A percentile compares a stretch with the other conserved stretches of the same genome.
These are phyloP conservation scores for Ogataea siamensis DNA, from an alignment of 805 yeast species.

Conservation along the genomic window DNA sequence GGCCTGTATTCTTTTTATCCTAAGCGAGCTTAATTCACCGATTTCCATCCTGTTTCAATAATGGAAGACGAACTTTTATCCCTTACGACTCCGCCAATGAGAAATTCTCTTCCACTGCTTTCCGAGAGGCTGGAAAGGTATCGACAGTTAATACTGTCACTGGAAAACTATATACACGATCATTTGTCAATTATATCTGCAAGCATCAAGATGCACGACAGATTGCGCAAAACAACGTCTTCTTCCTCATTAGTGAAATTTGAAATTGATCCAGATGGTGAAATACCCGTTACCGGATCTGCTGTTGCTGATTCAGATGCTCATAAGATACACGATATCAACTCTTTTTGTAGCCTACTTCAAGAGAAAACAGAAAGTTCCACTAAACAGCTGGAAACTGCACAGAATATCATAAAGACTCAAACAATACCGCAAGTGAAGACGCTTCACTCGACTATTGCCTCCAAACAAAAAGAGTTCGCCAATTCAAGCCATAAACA, in stretches of 20 bases:
- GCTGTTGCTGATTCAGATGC: too few relatives aligned
- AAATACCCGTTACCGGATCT: constrained; percentile 27
- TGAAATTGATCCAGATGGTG: constrained; percentile 27
- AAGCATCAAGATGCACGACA: constrained; percentile 26
- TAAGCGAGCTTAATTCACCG: not conserved
- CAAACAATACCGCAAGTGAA: constrained; percentile 45
- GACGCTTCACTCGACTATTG: constrained; percentile 38
- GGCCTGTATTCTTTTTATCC: too few relatives aligned
- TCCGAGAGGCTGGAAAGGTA: constrained; percentile 31
- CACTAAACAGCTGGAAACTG: not conserved
- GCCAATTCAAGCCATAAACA: constrained; percentile 35
- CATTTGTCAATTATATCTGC: constrained; percentile 25
- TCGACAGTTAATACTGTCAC: constrained; percentile 22
- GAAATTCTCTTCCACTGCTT: constrained; percentile 30
- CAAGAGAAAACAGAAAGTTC: constrained; percentile 40
- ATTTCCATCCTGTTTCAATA: too few relatives aligned
- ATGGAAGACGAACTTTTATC: not conserved
- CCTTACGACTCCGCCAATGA: constrained; percentile 8
- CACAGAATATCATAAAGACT: constrained; percentile 24
- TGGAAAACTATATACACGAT: constrained; percentile 28
- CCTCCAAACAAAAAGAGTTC: constrained; percentile 43
- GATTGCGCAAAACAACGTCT: constrained; percentile 22
- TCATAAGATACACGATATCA: too few relatives aligned
- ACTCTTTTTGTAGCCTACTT: constrained; percentile 32
- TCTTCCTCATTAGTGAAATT: constrained; percentile 29